phyloP scores from a whole-genome alignment of 768 basidiomycete species.

The Leccinum pellstonianum region DNA sequence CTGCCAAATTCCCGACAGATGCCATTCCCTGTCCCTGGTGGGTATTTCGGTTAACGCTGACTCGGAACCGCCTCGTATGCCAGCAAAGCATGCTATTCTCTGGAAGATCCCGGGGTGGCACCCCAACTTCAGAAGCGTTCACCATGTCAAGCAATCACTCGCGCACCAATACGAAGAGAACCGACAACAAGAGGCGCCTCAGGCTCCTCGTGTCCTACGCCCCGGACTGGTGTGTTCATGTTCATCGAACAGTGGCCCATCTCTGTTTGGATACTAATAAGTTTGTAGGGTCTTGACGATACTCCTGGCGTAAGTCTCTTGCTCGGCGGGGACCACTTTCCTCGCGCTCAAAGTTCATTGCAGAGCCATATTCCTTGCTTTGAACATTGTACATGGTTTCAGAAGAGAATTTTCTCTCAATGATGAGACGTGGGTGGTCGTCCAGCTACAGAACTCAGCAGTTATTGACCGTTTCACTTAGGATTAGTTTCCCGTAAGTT shows the following conservation, averaged over 20 bases:
- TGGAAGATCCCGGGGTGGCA: neutral
- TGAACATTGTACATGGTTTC: conserved; percentile 70
- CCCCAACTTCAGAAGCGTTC: neutral
- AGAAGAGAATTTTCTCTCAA: conserved; percentile 73
- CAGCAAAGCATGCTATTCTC: neutral
- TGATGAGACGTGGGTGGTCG: conserved; percentile 60
- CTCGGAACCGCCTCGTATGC: neutral
- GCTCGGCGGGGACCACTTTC: neutral
- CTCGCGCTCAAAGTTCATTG: neutral
- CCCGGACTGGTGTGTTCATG: conserved; percentile 67
- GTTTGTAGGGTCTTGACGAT: conserved; percentile 63
- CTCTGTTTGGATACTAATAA: neutral
- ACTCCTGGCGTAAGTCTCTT: conserved; percentile 52
- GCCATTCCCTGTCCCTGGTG: too few species aligned
- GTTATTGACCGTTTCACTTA: conserved; percentile 15
- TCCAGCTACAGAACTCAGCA: neutral
- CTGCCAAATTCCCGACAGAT: too few species aligned
- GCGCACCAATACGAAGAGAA: conserved; percentile 15
- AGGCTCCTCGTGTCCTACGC: conserved; percentile 62
- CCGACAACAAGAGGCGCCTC: conserved; percentile 30
- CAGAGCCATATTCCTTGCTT: conserved; percentile 61
- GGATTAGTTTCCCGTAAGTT: conserved; percentile 28
- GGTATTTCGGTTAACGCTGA: too few species aligned
- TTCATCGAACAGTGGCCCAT: neutral
- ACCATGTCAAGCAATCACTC: conserved; percentile 19